phyloP scores from a whole-genome alignment of 1,284 basidiomycete genomes.

The Ustilago trichophora region DNA sequence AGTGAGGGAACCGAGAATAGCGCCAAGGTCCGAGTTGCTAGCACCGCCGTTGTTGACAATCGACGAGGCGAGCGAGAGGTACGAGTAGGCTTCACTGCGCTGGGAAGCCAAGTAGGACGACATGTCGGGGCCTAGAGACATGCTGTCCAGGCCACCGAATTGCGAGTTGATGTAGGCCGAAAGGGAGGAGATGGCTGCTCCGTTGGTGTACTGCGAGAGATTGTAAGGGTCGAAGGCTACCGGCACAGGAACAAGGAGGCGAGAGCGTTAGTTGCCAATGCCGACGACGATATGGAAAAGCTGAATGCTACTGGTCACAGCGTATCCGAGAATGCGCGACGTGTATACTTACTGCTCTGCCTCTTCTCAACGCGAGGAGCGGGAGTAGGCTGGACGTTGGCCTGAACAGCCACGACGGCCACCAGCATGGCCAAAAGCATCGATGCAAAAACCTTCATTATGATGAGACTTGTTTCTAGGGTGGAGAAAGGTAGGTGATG shows the following conservation, averaged over 20 bases:
- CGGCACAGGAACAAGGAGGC: neutral
- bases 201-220: constrained; percentile 34
- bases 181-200: constrained; percentile 22
- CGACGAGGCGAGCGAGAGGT: constrained; percentile 35
- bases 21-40: constrained; percentile 12
- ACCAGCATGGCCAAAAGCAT: constrained; percentile 23
- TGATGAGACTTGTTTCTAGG: no score
- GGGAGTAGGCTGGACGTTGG: constrained; percentile 26
- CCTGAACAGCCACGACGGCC: constrained; percentile 23
- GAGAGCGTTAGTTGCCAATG: constrained; percentile 1
- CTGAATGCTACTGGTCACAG: no score
- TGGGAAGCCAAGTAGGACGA: constrained; percentile 18
- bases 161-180: constrained; percentile 21
- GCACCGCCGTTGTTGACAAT: constrained; percentile 22
- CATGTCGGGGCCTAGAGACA: constrained; percentile 9
- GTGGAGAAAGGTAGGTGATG: neutral
- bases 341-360: constrained; percentile 27
- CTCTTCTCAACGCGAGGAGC: constrained; percentile 37
- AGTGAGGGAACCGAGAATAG: constrained; percentile 16
- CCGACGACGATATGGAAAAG: constrained; percentile 8
- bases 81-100: constrained; percentile 26
- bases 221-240: constrained; percentile 37
- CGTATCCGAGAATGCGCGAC: no score
- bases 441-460: constrained; percentile 35
- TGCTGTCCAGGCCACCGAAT: constrained; percentile 6